Base-by-base conservation (phyloP, 257 asterid genomes). In the Pogostemon cablin region DNA sequence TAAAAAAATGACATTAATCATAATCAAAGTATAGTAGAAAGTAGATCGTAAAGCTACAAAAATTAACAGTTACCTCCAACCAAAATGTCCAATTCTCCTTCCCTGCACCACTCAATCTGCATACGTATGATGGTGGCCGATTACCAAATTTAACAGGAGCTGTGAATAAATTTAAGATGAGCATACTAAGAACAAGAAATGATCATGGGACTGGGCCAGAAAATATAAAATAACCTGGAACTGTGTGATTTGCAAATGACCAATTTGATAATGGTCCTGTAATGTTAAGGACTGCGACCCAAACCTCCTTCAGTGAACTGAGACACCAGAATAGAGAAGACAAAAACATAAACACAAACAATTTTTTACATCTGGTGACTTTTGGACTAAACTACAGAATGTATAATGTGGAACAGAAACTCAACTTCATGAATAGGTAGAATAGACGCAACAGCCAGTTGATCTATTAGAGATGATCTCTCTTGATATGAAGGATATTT, bases 251-350 rank as follows among this genome's bases (percentile, higher is more conserved):
- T 65, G 99, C 87, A 79, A 95, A 90, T 57, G 99, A 91, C 99
- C 99, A 91, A 74, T 87, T 85, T 72, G 96, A 89, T 72, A 95
- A 77, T 43, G 99, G 96, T 68, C 99, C 99, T 4, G 99, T 88
- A 62, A 95, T 84, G 83, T 91, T 91, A 17, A 95, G 82, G 78
- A 91, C 97, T 39, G 96, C 86, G 66, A 91, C 97, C 98, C 97
- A 91, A 10, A 88, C 95, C 86, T 95, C 97, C 87, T 88, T 77
- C 67, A 83, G 72, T 72, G 96, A 87, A 66, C 99, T 95, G 88
- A 71, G 68, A 77, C 46, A 67, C 71, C 60, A 77, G 25, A 42
- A 46, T 15, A 61, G 47, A 77, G 15, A 56, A 37, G 15, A 50
- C 35, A 8, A 71, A 40, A 37, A 3, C 35, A 38, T 38, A 77